Base-by-base conservation (phyloP, 441 rosid species). In the Metrosideros polymorpha region DNA sequence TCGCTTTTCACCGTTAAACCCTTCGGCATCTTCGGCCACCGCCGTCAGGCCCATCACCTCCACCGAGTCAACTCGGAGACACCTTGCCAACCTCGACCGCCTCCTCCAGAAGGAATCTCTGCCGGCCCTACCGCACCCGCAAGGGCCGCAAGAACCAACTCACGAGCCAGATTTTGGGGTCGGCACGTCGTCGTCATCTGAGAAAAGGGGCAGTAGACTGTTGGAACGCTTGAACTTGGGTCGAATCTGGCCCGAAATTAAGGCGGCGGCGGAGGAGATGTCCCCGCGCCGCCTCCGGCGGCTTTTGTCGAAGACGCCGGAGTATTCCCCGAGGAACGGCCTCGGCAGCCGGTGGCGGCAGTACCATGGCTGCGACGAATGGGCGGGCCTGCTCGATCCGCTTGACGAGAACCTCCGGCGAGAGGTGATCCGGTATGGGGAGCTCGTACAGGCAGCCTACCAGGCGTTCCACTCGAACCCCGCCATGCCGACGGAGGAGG, bases 311-410 rank as follows among this genome's bases (percentile, higher is more conserved):
- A 94, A 84, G 89, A 91, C 96, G 14, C 86, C 86, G 9, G 96
- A 95, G 84, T 93, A 95, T 92, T 98, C 99, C 2, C 99, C 99
- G 17, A 92, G 97, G 91, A 96, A 92, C 87, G 87, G 85, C 55
- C 53, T 95, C 50, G 94, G 90, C 12, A 89, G 93, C 39, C 93
- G 92, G 83, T 95, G 97, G 97, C 79, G 90, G 29, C 94, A 94
- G 88, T 88, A 92, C 52, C 97, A 93, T 82, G 97, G 97, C 17
- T 83, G 83, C 66, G 88, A 91, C 18, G 93, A 95, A 71, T 95
- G 97, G 97, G 92, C 45, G 57, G 97, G 97, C 35, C 83, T 95
- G 84, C 91, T 95, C 18, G 96, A 94, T 85, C 97, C 97, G 10
- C 89, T 94, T 49, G 94, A 93, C 79, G 97, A 94, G 88, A 88